Conservation (phyloP, 2,329 filamentous ascomycete species). For the Gyromitra esculenta region DNA sequence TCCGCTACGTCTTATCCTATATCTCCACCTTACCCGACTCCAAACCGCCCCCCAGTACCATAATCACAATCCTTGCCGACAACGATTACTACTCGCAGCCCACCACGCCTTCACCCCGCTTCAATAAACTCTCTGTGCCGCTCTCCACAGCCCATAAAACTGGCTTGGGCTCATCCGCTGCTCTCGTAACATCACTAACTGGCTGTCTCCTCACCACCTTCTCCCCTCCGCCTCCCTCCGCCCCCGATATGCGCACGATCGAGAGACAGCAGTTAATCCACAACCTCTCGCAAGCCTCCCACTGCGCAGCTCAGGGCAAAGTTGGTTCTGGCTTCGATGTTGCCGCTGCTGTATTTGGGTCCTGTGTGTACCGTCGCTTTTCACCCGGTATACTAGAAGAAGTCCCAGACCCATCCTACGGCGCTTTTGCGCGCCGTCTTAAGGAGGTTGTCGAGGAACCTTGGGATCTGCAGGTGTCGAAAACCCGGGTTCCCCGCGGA, state of each 20-base stretch:
- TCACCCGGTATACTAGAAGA: slow-evolving; percentile 77
- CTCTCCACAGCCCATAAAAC: slow-evolving; percentile 89
- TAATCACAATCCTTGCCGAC: slow-evolving; percentile 88
- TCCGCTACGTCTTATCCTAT: slow-evolving; percentile 76
- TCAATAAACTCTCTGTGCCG: slow-evolving; percentile 79
- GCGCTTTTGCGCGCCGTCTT: slow-evolving; percentile 73
- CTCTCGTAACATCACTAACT: slow-evolving; percentile 87
- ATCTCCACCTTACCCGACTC: slow-evolving; percentile 67
- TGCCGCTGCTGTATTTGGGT: slow-evolving; percentile 89
- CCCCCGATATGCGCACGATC: slow-evolving; percentile 41
- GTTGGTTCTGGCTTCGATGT: slow-evolving; percentile 96
- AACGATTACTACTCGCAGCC: slow-evolving; percentile 94
- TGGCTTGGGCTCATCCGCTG: slow-evolving; percentile 91
- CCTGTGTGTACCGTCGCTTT: slow-evolving; percentile 91
- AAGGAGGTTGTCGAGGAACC: slow-evolving; percentile 71
- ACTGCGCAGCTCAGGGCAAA: slow-evolving; percentile 96
- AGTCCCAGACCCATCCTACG: slow-evolving; percentile 65
- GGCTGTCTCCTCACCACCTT: slow-evolving; percentile 81
- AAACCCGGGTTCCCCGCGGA: slow-evolving; percentile 75
- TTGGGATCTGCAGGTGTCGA: slow-evolving; percentile 84
- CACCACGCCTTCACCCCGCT: slow-evolving; percentile 64
- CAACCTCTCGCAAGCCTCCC: slow-evolving; percentile 91
- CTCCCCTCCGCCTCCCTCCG: slow-evolving; percentile 61
- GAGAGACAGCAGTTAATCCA: slow-evolving; percentile 71
- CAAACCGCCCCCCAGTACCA: slow-evolving; percentile 66